These are phyloP conservation scores for Ophiorrhiza pumila DNA, from an alignment of 257 asterid genomes.

Conservation along the genomic window DNA sequence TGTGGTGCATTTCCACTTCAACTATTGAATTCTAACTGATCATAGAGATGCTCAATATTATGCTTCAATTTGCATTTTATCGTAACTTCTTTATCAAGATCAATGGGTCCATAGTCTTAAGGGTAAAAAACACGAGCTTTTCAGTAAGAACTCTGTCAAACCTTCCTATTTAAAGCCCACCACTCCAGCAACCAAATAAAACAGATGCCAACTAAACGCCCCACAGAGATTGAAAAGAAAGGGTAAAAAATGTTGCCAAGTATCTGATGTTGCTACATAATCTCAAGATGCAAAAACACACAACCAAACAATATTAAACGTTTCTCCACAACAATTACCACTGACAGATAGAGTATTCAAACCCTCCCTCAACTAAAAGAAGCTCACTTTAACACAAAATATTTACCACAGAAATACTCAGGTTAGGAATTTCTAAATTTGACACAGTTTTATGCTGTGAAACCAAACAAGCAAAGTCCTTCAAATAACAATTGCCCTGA, in stretches of 20 bases:
- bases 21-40: background rate
- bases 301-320: background rate
- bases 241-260: background rate
- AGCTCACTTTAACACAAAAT: background rate
- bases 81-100: background rate
- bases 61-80: background rate
- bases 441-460: background rate
- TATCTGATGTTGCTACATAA: background rate
- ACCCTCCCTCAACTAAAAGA: no score
- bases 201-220: background rate
- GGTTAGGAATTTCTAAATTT: background rate
- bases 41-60: background rate
- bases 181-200: background rate
- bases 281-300: background rate
- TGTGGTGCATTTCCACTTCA: background rate
- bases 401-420: background rate
- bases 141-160: background rate
- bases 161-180: background rate
- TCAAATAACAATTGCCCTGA: background rate
- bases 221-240: background rate
- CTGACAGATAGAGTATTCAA: background rate
- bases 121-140: background rate
- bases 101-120: background rate
- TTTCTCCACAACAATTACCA: background rate
- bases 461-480: background rate